Percentiles rank a stretch among this genome's conserved stretches.
phyloP scores from a whole-genome alignment of 768 basidiomycete species.

The Rhizopogon rudus region DNA sequence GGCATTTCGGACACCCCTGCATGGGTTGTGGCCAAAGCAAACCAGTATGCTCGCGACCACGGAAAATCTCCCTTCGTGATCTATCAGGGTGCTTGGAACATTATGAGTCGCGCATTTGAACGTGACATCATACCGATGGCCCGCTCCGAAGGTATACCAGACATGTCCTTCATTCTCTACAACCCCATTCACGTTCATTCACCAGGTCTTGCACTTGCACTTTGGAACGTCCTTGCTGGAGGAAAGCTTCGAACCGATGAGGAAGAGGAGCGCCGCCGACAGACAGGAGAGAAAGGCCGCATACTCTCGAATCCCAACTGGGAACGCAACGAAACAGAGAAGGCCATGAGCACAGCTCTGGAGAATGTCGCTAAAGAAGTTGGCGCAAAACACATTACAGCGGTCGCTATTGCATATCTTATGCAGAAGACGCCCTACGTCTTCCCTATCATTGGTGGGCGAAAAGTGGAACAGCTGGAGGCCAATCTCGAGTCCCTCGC shows the following conservation, averaged over 20 bases:
- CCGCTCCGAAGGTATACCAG: slow-evolving; percentile 14
- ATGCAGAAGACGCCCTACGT: slow-evolving; percentile 50
- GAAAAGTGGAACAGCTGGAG: slow-evolving; percentile 47
- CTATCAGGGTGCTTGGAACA: slow-evolving; percentile 36
- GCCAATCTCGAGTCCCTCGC: slow-evolving; percentile 48
- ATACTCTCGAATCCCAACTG: slow-evolving; percentile 26
- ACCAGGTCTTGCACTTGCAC: slow-evolving; percentile 34
- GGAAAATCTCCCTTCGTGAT: slow-evolving; percentile 40
- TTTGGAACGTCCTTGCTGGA: slow-evolving; percentile 37
- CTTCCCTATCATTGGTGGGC: slow-evolving; percentile 47
- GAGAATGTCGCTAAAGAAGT: slow-evolving; percentile 46
- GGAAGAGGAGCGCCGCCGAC: slow-evolving; percentile 26
- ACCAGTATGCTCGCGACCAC: slow-evolving; percentile 34
- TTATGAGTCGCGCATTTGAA: slow-evolving; percentile 34
- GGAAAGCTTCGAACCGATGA: slow-evolving; percentile 36
- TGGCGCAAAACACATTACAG: slow-evolving; percentile 39
- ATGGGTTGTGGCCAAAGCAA: slow-evolving; percentile 31
- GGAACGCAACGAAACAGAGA: slow-evolving; percentile 41
- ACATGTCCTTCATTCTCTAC: neutral
- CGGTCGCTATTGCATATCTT: slow-evolving; percentile 42
- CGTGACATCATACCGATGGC: slow-evolving; percentile 37
- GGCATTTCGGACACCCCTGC: slow-evolving; percentile 27
- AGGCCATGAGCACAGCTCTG: slow-evolving; percentile 34
- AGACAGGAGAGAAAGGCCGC: slow-evolving; percentile 19
- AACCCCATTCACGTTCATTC: neutral